Conservation (phyloP, 305 asterid genomes). For the Fraxinus greggii region DNA sequence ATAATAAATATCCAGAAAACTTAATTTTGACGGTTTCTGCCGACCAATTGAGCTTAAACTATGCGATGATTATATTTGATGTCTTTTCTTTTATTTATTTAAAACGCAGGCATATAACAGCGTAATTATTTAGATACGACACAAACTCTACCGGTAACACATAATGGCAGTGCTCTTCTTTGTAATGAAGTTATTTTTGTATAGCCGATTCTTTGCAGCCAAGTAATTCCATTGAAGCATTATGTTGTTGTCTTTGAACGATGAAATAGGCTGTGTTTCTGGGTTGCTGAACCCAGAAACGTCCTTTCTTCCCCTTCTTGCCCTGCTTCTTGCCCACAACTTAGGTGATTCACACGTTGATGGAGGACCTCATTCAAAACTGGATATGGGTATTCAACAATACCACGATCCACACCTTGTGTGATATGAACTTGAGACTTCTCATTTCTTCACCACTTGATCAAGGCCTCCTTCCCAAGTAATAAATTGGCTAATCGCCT, state of each 20-base stretch:
- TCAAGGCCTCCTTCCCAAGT: background rate
- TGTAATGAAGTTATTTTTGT: background rate
- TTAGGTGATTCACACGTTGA: background rate
- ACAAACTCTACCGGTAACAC: background rate
- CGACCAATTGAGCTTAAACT: background rate
- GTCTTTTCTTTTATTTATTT: background rate
- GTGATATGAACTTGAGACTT: background rate
- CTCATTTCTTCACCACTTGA: background rate
- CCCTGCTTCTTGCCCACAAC: background rate
- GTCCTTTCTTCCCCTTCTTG: background rate
- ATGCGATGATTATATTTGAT: background rate
- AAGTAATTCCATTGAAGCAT: background rate
- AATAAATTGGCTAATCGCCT: background rate
- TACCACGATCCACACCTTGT: background rate
- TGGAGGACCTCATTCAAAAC: background rate
- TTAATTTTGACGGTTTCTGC: background rate
- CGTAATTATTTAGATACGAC: background rate
- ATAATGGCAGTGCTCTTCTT: background rate
- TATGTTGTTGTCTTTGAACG: background rate
- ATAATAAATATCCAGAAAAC: background rate
- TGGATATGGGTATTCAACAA: background rate
- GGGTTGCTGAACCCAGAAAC: background rate
- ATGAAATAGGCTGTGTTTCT: background rate
- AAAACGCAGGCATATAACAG: background rate
- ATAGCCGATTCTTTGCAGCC: background rate